These are phyloP conservation scores for Stephania japonica DNA, from an alignment of 164 flowering plant species.

Conservation along the genomic window DNA sequence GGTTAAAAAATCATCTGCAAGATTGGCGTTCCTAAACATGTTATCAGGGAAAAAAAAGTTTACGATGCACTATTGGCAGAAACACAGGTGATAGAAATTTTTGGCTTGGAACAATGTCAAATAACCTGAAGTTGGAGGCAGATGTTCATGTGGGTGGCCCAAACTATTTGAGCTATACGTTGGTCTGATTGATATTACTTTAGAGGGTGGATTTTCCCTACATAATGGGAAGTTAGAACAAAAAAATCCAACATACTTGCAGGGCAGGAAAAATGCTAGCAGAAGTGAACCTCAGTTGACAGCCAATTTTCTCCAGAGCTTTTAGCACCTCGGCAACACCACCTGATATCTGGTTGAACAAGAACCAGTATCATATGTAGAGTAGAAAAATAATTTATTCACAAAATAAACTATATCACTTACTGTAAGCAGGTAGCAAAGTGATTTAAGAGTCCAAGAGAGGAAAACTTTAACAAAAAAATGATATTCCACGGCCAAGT, in stretches of 20 bases:
- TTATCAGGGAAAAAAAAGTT: slow-evolving; percentile 27
- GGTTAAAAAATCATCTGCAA: slow-evolving; percentile 80
- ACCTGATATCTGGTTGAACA: slow-evolving; percentile 62
- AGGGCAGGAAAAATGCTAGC: background rate
- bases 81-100: slow-evolving; percentile 5
- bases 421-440: background rate
- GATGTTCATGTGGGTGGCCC: slow-evolving; percentile 32
- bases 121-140: slow-evolving; percentile 67
- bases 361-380: background rate
- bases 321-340: slow-evolving; percentile 58
- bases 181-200: slow-evolving; percentile 73
- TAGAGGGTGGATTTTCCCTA: slow-evolving; percentile 76
- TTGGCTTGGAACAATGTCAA: slow-evolving; percentile 16
- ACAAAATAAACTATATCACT: background rate
- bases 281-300: slow-evolving; percentile 51
- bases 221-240: slow-evolving; percentile 4
- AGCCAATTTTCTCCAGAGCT: slow-evolving; percentile 70
- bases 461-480: background rate
- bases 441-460: background rate
- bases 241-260: background rate
- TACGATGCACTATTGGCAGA: slow-evolving; percentile 18
- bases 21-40: slow-evolving; percentile 62
- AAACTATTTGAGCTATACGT: slow-evolving; percentile 32
- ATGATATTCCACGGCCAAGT: no score
- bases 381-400: background rate